Evolutionary conservation across 2,329 filamentous ascomycete species (phyloP), one percentile per base, ranked within the genome.

Genomic region (Hyphodiscus sp.): DNA sequence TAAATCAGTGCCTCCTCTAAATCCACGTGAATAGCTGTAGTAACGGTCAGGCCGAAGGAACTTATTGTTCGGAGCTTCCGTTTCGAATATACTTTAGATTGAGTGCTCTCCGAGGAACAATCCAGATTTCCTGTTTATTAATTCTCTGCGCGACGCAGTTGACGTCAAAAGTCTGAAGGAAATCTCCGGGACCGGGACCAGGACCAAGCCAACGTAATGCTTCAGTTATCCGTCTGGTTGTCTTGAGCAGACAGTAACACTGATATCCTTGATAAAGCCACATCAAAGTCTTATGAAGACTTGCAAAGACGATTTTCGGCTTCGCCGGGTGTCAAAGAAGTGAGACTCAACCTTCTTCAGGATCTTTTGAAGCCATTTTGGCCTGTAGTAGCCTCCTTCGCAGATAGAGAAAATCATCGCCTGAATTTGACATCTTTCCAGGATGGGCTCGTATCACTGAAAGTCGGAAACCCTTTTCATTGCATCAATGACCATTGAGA

Each of bases 401-500:
- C 13, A 13, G 11, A n/a, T 5, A 6, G 33, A 13, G 2, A 38
- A 2, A 38, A 13, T 4, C 11, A n/a, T 2, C 13, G 11, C 5
- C 5, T 23, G 15, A 19, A 20, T 45, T 10, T 45, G 43, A 6
- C 43, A 45, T 45, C 3, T 3, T 45, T 23, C 43, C 43, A 15
- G 3, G 43, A 20, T 45, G 18, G 19, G 19, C 13, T 13, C 11
- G n/a, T 20, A n/a, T n/a, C 33, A 38, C 11, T 2, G 11, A n/a
- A 13, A 13, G 5, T 38, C 2, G 33, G 16, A 38, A n/a, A 10
- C 33, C 2, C 11, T 38, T 15, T 13, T 7, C 33, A 5, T 38
- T 38, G 16, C 16, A 20, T 49, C 47, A 41, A 49, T 45, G n/a
- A 6, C 54, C 54, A 49, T 60, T 53, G 20, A 54, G 47, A 47